Conservation (phyloP, 179 eudicot species). For the Monotropa hypopitys region DNA sequence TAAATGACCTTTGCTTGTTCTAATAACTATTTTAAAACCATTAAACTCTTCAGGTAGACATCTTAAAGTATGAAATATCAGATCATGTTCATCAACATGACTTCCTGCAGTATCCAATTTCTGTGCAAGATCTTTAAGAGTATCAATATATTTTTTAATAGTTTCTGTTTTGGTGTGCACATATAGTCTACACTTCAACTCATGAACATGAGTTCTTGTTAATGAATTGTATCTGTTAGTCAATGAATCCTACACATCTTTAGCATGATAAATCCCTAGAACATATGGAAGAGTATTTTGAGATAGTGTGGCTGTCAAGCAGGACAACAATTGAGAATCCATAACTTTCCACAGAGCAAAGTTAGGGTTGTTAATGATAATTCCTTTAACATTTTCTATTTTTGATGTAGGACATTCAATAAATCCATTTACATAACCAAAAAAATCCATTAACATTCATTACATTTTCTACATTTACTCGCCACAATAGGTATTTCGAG, state of each 20-base stretch:
- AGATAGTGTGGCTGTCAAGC: no score
- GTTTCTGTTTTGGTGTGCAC: background rate
- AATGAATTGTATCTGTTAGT: background rate
- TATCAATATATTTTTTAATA: background rate
- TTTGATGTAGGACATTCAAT: background rate
- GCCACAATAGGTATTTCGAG: background rate
- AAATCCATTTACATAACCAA: background rate
- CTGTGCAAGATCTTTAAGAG: background rate
- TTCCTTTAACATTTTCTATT: background rate
- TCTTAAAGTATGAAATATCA: background rate
- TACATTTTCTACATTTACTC: background rate
- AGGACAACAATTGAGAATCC: no score
- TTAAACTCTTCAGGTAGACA: background rate
- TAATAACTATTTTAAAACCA: background rate
- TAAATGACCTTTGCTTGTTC: no score
- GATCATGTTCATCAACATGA: background rate
- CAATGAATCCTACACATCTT: background rate
- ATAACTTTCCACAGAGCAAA: background rate
- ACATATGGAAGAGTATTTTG: background rate
- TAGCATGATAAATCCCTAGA: background rate
- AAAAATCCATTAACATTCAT: background rate
- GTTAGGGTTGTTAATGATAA: no score
- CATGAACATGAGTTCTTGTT: background rate
- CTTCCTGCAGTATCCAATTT: background rate
- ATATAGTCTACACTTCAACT: background rate